Base-by-base conservation (phyloP, 768 basidiomycete genomes). In the Boletus barrowsii region DNA sequence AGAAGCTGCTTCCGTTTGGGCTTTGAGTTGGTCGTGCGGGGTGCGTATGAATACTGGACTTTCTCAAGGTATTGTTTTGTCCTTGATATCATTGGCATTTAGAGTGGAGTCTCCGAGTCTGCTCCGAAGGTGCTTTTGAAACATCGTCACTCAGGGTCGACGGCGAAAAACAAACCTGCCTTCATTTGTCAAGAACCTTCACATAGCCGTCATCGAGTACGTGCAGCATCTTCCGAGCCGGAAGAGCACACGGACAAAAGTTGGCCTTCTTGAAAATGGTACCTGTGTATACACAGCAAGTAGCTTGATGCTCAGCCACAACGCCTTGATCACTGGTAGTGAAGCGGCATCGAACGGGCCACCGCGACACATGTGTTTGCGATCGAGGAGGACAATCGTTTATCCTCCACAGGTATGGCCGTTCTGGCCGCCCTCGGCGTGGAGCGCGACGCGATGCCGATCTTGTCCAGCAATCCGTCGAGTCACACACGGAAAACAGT, bases 321-420 rank as follows among this genome's bases (percentile, higher is more conserved):
- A 53, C 33, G 36, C 55, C 39, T 22, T 55, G 5, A 43, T 62
- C 47, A 74, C 73, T 9, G 70, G 74, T 20, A 73, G 74, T 14
- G 73, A 77, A 77, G 58, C 66, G 81, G 81, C 18, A 83, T 83
- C 46, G 81, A 80, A n/a, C 73, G 78, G 3, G 67, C 77, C 4
- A 75, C 76, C 3, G 77, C 80, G 4, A 74, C 78, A 29, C 29
- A 9, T 42, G 69, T 78, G 59, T 83, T 80, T 63, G 78, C 79
- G 2, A 73, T 76, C 15, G 79, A 83, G 60, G 82, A 80, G n/a
- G 68, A 76, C 6, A 67, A 75, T 81, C 49, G 72, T 79, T 9
- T 77, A 83, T 66, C 75, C 86, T 1, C 76, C 80, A 1, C 72
- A 81, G 56, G 29, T 29, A 29, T 8, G 8, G 29, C 29, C 29